Conservation (phyloP, 306 rosid genomes). For the Sechiopsis laciniata region DNA sequence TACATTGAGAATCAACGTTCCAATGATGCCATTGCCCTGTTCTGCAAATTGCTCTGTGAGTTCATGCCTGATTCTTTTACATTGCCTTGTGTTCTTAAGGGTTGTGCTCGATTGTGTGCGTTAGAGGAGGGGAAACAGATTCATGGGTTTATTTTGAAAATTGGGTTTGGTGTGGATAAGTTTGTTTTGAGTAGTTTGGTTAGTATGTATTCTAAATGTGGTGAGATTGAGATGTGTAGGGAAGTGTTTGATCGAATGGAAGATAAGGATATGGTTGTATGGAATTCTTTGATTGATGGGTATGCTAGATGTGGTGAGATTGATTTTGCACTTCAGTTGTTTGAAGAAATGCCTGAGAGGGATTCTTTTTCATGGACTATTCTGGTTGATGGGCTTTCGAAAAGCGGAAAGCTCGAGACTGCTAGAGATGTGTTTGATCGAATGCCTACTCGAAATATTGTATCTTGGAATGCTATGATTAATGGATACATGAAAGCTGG, state of each 20-base stretch:
- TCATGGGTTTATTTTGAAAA: constrained; percentile 44
- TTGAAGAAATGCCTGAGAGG: constrained; percentile 42
- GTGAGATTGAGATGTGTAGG: constrained; percentile 42
- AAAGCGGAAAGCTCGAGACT: constrained; percentile 38
- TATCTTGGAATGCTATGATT: constrained; percentile 57
- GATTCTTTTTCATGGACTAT: constrained; percentile 47
- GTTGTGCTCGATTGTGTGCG: constrained; percentile 42
- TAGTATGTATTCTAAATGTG: constrained; percentile 43
- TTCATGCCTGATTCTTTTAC: constrained; percentile 41
- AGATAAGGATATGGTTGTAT: constrained; percentile 38
- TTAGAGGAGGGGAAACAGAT: constrained; percentile 45
- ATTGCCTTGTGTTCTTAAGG: constrained; percentile 45
- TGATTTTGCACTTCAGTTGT: constrained; percentile 38
- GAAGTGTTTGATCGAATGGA: constrained; percentile 40
- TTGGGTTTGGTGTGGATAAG: constrained; percentile 41
- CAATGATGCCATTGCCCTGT: constrained; percentile 37
- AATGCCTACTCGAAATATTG: constrained; percentile 44
- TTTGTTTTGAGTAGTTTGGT: constrained; percentile 57
- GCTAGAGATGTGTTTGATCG: constrained; percentile 44
- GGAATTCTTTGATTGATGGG: constrained; percentile 51
- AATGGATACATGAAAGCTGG: constrained; percentile 51
- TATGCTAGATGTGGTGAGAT: constrained; percentile 43
- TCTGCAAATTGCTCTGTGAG: constrained; percentile 31
- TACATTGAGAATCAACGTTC: constrained; percentile 39
- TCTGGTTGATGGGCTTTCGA: constrained; percentile 46